These are phyloP conservation scores for Puccinia horiana DNA, from an alignment of 1,284 basidiomycete genomes.

Conservation along the genomic window DNA sequence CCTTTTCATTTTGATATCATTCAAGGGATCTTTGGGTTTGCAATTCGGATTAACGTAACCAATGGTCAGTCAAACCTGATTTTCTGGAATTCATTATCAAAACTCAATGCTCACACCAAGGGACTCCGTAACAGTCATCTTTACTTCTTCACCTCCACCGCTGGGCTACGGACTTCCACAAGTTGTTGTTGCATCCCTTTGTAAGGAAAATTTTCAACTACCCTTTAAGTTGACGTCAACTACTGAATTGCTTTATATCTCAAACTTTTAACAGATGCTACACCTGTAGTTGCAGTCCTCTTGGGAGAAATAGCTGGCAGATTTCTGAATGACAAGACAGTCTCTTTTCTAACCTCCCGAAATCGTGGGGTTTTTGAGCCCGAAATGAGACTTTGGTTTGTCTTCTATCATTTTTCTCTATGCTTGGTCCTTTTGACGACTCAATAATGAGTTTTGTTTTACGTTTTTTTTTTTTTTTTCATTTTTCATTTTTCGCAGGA, in stretches of 20 bases:
- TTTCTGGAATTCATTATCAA: neutral
- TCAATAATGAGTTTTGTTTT: neutral
- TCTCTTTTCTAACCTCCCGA: conserved; percentile 65
- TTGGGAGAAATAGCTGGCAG: conserved; percentile 70
- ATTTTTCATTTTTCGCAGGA: conserved; percentile 60
- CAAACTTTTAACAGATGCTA: conserved; percentile 52
- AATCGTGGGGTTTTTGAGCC: conserved; percentile 73
- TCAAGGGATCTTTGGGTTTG: conserved; percentile 65
- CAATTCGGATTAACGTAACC: conserved; percentile 74
- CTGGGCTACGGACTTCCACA: conserved; percentile 66
- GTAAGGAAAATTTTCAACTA: conserved; percentile 60
- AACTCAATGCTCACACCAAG: neutral
- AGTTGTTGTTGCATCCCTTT: conserved; percentile 68
- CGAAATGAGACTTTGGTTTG: conserved; percentile 69
- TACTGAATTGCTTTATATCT: neutral
- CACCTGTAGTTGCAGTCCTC: conserved; percentile 64
- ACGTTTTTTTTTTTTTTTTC: neutral
- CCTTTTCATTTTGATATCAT: neutral
- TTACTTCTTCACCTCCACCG: conserved; percentile 66
- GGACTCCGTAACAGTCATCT: conserved; percentile 54
- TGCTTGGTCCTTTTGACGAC: neutral
- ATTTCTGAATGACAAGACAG: conserved; percentile 70
- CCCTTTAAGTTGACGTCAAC: neutral
- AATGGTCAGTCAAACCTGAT: conserved; percentile 63
- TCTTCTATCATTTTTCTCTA: conserved; percentile 27